These are phyloP conservation scores for Aspergillus sparsus DNA, from an alignment of 495 filamentous ascomycete species.

Conservation along the genomic window DNA sequence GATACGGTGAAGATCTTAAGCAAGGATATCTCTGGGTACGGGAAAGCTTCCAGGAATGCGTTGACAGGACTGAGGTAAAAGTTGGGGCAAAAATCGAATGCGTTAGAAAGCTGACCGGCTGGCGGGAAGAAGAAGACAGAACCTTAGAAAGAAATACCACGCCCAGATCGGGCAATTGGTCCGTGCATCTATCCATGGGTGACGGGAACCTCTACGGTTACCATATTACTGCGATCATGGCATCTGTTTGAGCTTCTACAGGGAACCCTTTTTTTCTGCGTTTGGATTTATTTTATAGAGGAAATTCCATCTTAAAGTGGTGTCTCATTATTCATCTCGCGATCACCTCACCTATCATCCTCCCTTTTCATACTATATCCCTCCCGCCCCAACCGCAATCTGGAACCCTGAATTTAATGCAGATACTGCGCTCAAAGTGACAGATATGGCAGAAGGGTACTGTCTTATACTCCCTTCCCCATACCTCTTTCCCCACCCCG, in stretches of 20 bases:
- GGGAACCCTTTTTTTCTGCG: not conserved
- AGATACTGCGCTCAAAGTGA: too few species aligned
- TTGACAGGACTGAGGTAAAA: slow-evolving; percentile 11
- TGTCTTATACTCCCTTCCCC: not conserved
- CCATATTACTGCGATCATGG: not conserved
- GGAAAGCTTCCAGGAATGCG: not conserved
- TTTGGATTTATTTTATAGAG: not conserved
- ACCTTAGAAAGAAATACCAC: slow-evolving; percentile 5
- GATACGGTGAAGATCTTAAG: not conserved
- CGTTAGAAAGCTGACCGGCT: slow-evolving; percentile 16
- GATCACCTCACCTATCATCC: not conserved
- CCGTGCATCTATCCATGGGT: slow-evolving; percentile 15
- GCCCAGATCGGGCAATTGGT: slow-evolving; percentile 20
- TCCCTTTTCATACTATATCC: not conserved
- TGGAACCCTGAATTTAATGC: not conserved
- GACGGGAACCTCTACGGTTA: not conserved
- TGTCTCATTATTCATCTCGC: not conserved
- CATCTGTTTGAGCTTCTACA: too few species aligned
- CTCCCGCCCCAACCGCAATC: not conserved
- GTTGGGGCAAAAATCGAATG: slow-evolving; percentile 20
- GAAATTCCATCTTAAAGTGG: not conserved
- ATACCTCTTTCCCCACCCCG: not conserved
- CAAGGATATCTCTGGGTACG: not conserved
- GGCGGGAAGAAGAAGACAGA: slow-evolving; percentile 16
- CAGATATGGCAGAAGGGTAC: slow-evolving; percentile 39